These are phyloP conservation scores for Verruconis gallopava DNA, from an alignment of 2,329 filamentous ascomycete species.

Conservation along the genomic window DNA sequence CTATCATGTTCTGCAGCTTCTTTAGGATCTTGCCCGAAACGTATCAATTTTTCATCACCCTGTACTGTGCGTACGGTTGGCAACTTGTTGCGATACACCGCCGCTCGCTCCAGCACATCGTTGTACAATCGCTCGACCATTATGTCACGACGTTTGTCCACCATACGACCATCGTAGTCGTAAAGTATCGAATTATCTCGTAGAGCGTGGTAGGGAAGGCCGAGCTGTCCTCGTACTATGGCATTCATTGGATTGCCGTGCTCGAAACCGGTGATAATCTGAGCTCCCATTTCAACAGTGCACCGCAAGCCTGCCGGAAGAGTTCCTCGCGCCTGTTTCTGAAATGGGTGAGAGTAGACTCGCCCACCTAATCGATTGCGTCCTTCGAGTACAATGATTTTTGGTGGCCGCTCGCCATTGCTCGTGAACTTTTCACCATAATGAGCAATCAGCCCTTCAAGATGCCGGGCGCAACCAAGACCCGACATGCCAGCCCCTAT, in stretches of 20 bases:
- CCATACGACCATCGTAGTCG: constrained; percentile 65
- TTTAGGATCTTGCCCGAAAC: constrained; percentile 64
- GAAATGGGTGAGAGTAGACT: constrained; percentile 71
- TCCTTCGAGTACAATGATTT: constrained; percentile 73
- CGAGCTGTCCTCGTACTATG: constrained; percentile 80
- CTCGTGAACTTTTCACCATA: constrained; percentile 56
- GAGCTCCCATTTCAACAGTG: constrained; percentile 93
- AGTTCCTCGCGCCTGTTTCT: constrained; percentile 43
- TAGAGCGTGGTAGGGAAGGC: constrained; percentile 72
- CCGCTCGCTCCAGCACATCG: constrained; percentile 82
- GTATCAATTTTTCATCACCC: constrained; percentile 70
- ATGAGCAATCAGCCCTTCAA: constrained; percentile 75
- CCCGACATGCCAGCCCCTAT: constrained; percentile 93
- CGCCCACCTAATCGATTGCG: constrained; percentile 78
- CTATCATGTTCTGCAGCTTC: constrained; percentile 45
- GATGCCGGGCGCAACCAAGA: constrained; percentile 78
- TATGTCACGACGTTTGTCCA: constrained; percentile 65
- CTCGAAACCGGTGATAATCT: constrained; percentile 96
- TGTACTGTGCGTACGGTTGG: constrained; percentile 58
- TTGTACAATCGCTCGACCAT: constrained; percentile 89
- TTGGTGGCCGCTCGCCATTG: constrained; percentile 54
- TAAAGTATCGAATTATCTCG: constrained; percentile 76
- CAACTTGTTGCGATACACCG: constrained; percentile 74
- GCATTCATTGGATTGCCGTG: constrained; percentile 88
- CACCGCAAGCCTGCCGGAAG: constrained; percentile 45